Base-by-base conservation (phyloP, 2,329 filamentous ascomycete genomes). In the Gliomastix tumulicola region DNA sequence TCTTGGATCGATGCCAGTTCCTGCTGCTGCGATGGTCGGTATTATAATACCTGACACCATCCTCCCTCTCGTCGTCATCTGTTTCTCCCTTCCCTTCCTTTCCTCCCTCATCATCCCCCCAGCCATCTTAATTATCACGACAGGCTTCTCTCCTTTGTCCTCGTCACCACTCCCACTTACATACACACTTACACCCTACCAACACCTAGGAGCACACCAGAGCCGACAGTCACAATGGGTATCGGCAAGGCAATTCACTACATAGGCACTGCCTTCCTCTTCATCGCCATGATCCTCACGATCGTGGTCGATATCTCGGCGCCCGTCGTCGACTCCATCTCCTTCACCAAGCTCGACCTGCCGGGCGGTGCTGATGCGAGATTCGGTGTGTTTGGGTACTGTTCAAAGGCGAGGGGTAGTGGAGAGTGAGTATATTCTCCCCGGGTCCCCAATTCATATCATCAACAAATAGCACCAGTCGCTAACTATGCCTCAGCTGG, bases 331-430 rank as follows among this genome's bases (percentile, higher is more conserved):
- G 62, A 75, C 47, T 46, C 68, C 45, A 62, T 80, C 30, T 59
- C 66, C 31, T 57, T 82, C 25, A 53, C 82, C 38, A 68, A 65
- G 39, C 66, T 82, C 41, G 56, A 64, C 34, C 57, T 79, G 20
- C 13, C 23, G 16, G 54, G 54, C 30, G 60, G 63, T 44, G 45
- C 51, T 19, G 49, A 64, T 10, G 54, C 79, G 22, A 64, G 60
- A 4, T 79, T 76, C 54, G 78, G 78, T 31, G 75, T 73, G 1
- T 81, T 79, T 56, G 78, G 78, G 7, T 75, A 69, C 51, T 82
- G 78, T 50, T 59, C 21, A 42, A 50, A 17, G 48, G 50, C 5
- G 9, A 12, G 17, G 19, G 17, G 13, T 10, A 32, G 32, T 21
- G 32, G 27, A 27, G 32, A 30, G 34, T 40, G 27, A 17, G 37